phyloP scores from a whole-genome alignment of 306 rosid species.

The Styphnolobium japonicum region DNA sequence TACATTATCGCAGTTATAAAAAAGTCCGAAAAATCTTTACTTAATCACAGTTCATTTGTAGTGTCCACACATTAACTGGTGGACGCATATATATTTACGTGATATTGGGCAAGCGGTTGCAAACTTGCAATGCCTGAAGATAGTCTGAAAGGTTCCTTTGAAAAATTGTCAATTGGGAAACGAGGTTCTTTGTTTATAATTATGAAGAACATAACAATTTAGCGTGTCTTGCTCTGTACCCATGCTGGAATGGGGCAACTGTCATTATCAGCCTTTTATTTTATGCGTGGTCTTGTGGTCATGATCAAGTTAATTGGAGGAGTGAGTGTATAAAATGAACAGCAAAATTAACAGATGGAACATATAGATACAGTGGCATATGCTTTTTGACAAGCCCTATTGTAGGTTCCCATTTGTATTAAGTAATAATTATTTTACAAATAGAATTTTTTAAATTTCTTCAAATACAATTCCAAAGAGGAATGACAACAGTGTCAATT shows the following conservation, averaged over 20 bases:
- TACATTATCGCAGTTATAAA: too few relatives aligned
- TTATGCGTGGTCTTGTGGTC: background rate
- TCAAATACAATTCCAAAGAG: too few relatives aligned
- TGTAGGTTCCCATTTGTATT: too few relatives aligned
- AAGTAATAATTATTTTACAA: too few relatives aligned
- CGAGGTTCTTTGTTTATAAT: background rate
- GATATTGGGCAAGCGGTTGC: background rate
- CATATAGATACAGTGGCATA: too few relatives aligned
- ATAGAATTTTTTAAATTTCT: too few relatives aligned
- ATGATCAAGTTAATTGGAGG: background rate
- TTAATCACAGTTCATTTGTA: too few relatives aligned
- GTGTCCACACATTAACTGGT: background rate
- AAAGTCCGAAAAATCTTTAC: too few relatives aligned
- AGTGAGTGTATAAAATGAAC: background rate
- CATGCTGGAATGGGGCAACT: background rate
- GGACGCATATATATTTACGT: background rate
- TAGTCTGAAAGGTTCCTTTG: background rate
- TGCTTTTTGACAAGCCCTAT: too few relatives aligned
- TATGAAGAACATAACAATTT: background rate
- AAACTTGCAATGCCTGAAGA: background rate
- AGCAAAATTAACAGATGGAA: too few relatives aligned
- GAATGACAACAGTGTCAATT: too few relatives aligned
- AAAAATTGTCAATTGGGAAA: background rate
- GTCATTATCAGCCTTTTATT: background rate
- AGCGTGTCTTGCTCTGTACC: background rate